phyloP scores from a whole-genome alignment of 495 filamentous ascomycete species.

The Penicillium lividum region DNA sequence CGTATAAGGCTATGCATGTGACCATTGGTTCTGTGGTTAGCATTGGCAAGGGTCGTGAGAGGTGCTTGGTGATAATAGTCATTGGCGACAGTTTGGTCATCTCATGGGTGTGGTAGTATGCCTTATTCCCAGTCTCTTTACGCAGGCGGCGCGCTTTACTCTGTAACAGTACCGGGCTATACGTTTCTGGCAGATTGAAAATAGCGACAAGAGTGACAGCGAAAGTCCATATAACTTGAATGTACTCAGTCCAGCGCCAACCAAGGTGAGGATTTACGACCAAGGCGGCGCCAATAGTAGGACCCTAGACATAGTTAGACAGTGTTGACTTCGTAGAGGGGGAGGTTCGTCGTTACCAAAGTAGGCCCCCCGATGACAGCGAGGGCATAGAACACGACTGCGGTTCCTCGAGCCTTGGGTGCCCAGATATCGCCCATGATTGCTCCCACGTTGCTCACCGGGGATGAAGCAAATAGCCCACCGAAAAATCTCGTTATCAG shows the following conservation, averaged over 20 bases:
- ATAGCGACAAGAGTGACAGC: too few species aligned
- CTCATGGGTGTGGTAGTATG: constrained; percentile 44
- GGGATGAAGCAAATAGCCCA: constrained; percentile 50
- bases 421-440: constrained; percentile 53
- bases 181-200: constrained; percentile 37
- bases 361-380: constrained; percentile 47
- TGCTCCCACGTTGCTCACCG: constrained; percentile 47
- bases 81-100: constrained; percentile 36
- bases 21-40: constrained; percentile 45
- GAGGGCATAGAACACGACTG: constrained; percentile 44
- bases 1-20: constrained; percentile 39
- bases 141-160: constrained; percentile 35
- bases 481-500: constrained; percentile 48
- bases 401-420: constrained; percentile 34
- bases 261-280: constrained; percentile 36
- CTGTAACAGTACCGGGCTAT: constrained; percentile 31
- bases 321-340: too few species aligned
- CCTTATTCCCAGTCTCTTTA: constrained; percentile 31
- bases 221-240: constrained; percentile 27
- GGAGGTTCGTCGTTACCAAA: neutral
- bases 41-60: constrained; percentile 36
- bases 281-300: constrained; percentile 48
- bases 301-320: constrained; percentile 21
- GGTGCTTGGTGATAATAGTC: constrained; percentile 34
- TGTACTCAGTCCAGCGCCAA: constrained; percentile 48